Percentiles rank a stretch among this genome's conserved stretches.
Conservation (phyloP, 2,329 filamentous ascomycete genomes). For the Thielaviopsis populi region DNA sequence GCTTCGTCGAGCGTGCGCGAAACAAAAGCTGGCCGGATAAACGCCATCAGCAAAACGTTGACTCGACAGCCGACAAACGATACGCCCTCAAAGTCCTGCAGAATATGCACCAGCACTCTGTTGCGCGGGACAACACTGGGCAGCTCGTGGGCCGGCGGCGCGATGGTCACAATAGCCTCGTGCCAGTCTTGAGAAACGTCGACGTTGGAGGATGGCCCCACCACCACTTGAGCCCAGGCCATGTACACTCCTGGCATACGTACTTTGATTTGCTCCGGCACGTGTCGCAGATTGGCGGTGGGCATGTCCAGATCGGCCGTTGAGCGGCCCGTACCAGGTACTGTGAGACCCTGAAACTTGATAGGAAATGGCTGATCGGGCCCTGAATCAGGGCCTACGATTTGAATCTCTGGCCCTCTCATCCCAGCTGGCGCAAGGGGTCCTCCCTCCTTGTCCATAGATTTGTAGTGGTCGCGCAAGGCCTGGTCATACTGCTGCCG, state of each 20-base stretch:
- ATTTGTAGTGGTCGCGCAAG: conserved; percentile 4
- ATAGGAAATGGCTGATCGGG: conserved; percentile 40
- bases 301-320: conserved; percentile 31
- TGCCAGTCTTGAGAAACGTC: conserved; percentile 32
- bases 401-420: conserved; percentile 16
- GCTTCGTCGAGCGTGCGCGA: conserved; percentile 19
- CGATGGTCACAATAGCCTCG: conserved; percentile 42
- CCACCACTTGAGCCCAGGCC: conserved; percentile 42
- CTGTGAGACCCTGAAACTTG: conserved; percentile 34
- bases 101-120: conserved; percentile 37
- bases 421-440: neutral
- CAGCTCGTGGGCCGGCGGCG: conserved; percentile 32
- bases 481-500: conserved; percentile 22
- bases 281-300: conserved; percentile 37
- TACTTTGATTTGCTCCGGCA: conserved; percentile 37
- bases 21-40: conserved; percentile 30
- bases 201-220: conserved; percentile 12
- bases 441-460: neutral
- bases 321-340: conserved; percentile 30
- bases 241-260: conserved; percentile 48
- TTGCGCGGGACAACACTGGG: conserved; percentile 35
- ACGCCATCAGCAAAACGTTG: conserved; percentile 45
- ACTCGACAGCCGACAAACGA: conserved; percentile 32
- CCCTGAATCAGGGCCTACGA: conserved; percentile 36
- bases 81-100: conserved; percentile 33